Conservation (phyloP, 805 yeast species). For the Dipodascus albidus region DNA sequence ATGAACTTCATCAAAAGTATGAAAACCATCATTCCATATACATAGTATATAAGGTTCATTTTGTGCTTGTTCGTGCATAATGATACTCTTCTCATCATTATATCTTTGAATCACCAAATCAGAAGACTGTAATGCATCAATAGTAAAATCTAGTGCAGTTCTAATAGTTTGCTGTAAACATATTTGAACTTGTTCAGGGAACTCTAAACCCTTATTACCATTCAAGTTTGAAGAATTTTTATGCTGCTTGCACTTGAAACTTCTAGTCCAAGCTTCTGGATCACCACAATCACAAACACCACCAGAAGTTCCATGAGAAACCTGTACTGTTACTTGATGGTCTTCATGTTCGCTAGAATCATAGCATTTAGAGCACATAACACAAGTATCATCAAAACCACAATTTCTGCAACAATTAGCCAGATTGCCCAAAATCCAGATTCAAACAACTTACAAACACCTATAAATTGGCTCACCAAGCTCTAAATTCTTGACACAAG, state of each 20-base stretch:
- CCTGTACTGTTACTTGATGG: constrained; percentile 56
- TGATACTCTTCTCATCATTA: constrained; percentile 18
- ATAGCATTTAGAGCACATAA: constrained; percentile 68
- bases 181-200: constrained; percentile 35
- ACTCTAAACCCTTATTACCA: constrained; percentile 7
- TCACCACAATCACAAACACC: constrained; percentile 90
- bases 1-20: neutral
- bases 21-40: neutral
- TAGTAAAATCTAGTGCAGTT: constrained; percentile 20
- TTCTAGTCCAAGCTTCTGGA: constrained; percentile 66
- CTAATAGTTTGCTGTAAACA: constrained; percentile 23
- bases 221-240: constrained; percentile 20
- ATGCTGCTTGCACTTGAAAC: constrained; percentile 39
- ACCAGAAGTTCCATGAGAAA: constrained; percentile 49
- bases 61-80: constrained; percentile 2
- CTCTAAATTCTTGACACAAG: constrained; percentile 62
- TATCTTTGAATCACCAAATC: constrained; percentile 17
- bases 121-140: constrained; percentile 21
- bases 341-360: constrained; percentile 57
- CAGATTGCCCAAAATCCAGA: neutral
- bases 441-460: constrained; percentile 30
- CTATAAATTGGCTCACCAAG: constrained; percentile 77
- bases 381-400: constrained; percentile 76
- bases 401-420: constrained; percentile 35
- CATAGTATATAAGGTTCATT: neutral